phyloP scores from a whole-genome alignment of 352 stramenopile genomes.

The Globisporangium paroecandrum region DNA sequence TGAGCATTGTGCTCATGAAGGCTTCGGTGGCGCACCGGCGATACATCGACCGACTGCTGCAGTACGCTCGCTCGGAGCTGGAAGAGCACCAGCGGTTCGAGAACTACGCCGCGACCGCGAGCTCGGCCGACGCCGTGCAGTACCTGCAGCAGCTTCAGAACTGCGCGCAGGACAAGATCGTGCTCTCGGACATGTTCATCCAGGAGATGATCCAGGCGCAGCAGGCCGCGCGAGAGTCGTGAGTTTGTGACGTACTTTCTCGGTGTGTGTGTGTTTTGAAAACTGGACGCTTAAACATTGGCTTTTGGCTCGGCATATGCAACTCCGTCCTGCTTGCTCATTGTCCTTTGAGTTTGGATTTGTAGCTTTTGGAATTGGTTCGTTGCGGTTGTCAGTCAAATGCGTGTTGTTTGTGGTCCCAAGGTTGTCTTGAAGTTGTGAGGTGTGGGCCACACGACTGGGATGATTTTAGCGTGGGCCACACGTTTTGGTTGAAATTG shows the following conservation, averaged over 20 bases:
- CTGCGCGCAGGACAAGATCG: conserved; percentile 82
- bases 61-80: conserved; percentile 63
- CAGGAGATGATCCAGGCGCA: conserved; percentile 82
- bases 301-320: neutral
- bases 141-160: conserved; percentile 87
- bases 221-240: conserved; percentile 75
- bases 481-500: neutral
- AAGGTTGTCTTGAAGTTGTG: conserved; percentile 5
- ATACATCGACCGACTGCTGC: conserved; percentile 66
- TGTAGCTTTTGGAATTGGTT: neutral
- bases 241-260: conserved; percentile 14
- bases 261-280: neutral
- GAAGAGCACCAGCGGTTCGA: conserved; percentile 78
- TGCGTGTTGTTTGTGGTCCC: neutral
- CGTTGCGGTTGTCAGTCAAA: neutral
- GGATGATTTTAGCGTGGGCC: neutral
- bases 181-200: conserved; percentile 83
- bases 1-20: conserved; percentile 57
- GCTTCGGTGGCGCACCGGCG: conserved; percentile 65
- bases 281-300: neutral
- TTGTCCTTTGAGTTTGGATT: neutral
- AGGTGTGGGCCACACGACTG: neutral
- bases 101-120: conserved; percentile 67
- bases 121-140: conserved; percentile 78
- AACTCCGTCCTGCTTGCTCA: neutral